Conservation (phyloP, 78 protist genomes). For the Cavenderia fasciculata region DNA sequence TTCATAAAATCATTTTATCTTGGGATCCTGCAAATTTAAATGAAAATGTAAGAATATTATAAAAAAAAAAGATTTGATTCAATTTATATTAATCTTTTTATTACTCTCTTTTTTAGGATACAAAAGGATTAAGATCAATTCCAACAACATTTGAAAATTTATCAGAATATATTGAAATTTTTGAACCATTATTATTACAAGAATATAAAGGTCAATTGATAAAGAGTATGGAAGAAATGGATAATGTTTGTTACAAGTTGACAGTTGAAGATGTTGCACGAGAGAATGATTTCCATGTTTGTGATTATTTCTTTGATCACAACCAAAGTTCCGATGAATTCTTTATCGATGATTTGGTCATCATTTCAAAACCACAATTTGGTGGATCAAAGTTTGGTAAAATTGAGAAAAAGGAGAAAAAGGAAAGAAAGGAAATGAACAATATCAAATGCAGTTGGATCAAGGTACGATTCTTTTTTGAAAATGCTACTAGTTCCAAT, state of each 20-base stretch:
- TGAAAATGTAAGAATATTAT: background rate
- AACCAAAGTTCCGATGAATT: background rate
- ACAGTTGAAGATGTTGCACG: background rate
- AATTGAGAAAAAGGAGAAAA: constrained; percentile 17
- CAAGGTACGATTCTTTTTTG: too few relatives aligned
- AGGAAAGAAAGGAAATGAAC: constrained; percentile 17
- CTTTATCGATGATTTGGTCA: constrained; percentile 14
- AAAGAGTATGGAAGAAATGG: constrained; percentile 34
- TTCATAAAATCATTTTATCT: constrained; percentile 20
- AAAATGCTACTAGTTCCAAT: too few relatives aligned
- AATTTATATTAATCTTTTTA: background rate
- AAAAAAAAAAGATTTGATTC: background rate
- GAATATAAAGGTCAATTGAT: constrained; percentile 59
- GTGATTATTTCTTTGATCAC: background rate
- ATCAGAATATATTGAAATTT: constrained; percentile 49
- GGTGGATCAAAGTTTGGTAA: constrained; percentile 48
- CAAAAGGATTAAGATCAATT: background rate
- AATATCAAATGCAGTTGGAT: too few relatives aligned
- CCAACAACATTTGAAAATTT: constrained; percentile 47
- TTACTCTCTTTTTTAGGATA: background rate
- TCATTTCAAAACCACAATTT: background rate
- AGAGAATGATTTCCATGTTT: constrained; percentile 30
- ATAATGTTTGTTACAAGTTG: background rate
- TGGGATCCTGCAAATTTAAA: background rate
- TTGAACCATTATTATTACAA: constrained; percentile 65